Conservation (phyloP, 2,329 filamentous ascomycete species). For the Sclerotinia spermophila region DNA sequence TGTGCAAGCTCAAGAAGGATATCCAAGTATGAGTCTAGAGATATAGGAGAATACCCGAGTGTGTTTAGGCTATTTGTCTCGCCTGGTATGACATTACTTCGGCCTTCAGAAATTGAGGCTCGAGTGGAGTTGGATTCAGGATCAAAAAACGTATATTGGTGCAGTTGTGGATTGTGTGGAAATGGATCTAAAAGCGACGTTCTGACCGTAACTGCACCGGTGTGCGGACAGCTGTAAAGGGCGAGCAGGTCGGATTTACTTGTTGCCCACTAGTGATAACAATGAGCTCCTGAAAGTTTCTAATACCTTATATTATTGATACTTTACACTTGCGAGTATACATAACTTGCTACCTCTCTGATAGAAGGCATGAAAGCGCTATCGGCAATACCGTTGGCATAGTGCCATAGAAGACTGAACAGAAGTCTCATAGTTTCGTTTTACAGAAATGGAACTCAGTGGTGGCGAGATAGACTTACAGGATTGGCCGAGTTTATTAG, state of each 20-base stretch:
- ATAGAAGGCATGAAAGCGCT: background rate
- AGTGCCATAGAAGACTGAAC: background rate
- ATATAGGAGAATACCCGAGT: conserved; percentile 67
- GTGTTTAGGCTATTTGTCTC: conserved; percentile 59
- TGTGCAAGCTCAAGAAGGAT: conserved; percentile 50
- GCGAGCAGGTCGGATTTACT: conserved; percentile 55
- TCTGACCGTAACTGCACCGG: conserved; percentile 71
- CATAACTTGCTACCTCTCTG: background rate
- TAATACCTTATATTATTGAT: background rate
- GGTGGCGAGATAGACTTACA: background rate
- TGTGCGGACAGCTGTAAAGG: conserved; percentile 59
- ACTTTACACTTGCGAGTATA: background rate
- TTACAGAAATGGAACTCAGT: background rate
- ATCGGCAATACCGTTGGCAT: background rate
- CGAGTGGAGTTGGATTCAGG: conserved; percentile 38
- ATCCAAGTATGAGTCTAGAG: conserved; percentile 55
- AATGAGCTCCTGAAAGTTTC: background rate
- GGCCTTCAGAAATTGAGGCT: conserved; percentile 21
- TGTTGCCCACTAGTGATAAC: conserved; percentile 56
- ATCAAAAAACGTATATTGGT: conserved; percentile 66
- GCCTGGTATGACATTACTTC: conserved; percentile 21
- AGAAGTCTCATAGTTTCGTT: background rate
- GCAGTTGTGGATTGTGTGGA: conserved; percentile 59
- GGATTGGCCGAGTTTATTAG: conserved; percentile 73
- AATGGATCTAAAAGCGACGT: conserved; percentile 66